A percentile compares a stretch with the other conserved stretches of the same genome.
Evolutionary conservation across 2,329 filamentous ascomycete genomes (phyloP).

Genomic region (Fusarium sp.): DNA sequence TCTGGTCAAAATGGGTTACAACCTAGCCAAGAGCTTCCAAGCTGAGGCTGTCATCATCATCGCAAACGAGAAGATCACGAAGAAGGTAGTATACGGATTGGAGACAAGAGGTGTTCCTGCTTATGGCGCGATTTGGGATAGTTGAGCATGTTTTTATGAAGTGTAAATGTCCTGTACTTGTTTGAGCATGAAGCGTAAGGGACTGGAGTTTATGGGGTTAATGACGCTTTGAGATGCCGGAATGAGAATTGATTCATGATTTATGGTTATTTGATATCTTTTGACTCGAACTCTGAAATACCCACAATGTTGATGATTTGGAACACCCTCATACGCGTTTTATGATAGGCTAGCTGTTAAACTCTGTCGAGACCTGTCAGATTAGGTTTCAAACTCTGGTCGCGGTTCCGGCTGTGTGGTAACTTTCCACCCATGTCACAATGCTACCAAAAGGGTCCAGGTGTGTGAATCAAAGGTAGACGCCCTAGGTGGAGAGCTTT

Average conservation of each 20-base stretch:
- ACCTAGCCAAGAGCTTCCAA: slow-evolving; percentile 66
- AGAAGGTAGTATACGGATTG: slow-evolving; percentile 75
- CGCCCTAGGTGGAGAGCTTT: background rate
- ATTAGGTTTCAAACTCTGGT: background rate
- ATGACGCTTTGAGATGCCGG: background rate
- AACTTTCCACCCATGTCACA: background rate
- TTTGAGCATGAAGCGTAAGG: background rate
- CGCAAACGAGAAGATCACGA: slow-evolving; percentile 75
- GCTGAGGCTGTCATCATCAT: slow-evolving; percentile 80
- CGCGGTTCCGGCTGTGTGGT: background rate
- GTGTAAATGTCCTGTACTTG: background rate
- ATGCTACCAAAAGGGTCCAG: background rate
- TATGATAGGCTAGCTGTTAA: background rate
- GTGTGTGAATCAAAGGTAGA: background rate
- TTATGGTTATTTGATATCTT: background rate
- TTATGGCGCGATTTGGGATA: slow-evolving; percentile 81
- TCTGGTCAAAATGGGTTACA: slow-evolving; percentile 60
- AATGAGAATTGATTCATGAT: background rate
- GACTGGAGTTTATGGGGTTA: background rate
- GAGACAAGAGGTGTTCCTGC: slow-evolving; percentile 74
- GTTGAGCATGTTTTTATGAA: slow-evolving; percentile 38
- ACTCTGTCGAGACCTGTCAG: background rate
- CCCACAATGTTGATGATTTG: background rate
- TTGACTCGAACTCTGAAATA: background rate
- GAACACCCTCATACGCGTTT: background rate